These are phyloP conservation scores for Apophysomyces trapeziformis DNA, from an alignment of 371 early-diverging fungal species.

Conservation along the genomic window DNA sequence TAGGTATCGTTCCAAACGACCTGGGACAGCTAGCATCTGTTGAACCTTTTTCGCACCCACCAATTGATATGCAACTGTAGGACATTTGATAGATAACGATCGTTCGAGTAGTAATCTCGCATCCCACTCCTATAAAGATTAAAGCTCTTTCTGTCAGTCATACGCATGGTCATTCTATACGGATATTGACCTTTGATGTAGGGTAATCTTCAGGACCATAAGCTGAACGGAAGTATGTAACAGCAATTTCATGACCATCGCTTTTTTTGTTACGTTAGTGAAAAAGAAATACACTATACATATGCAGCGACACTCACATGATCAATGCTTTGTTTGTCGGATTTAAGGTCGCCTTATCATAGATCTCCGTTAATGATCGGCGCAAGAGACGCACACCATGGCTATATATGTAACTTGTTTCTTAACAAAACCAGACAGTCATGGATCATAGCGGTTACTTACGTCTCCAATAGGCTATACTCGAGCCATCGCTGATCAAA, in stretches of 20 bases:
- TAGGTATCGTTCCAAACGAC: constrained; percentile 77
- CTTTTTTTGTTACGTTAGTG: constrained; percentile 33
- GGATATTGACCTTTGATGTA: constrained; percentile 53
- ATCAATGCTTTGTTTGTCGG: constrained; percentile 60
- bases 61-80: constrained; percentile 91
- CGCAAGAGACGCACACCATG: constrained; percentile 69
- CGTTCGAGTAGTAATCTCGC: constrained; percentile 83
- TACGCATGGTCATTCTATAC: no score
- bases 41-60: constrained; percentile 96
- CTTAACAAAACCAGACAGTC: background rate
- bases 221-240: constrained; percentile 92
- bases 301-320: constrained; percentile 47
- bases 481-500: constrained; percentile 96
- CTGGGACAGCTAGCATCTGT: constrained; percentile 86
- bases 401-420: constrained; percentile 32
- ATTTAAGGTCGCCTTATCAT: constrained; percentile 57
- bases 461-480: constrained; percentile 77
- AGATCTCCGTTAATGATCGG: constrained; percentile 69
- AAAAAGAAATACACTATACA: constrained; percentile 8
- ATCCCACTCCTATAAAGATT: constrained; percentile 75
- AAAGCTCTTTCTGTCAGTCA: no score
- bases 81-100: constrained; percentile 88
- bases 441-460: constrained; percentile 18
- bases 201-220: constrained; percentile 93
- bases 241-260: constrained; percentile 79